These are phyloP conservation scores for Curvularia eragrostidis DNA, from an alignment of 2,329 filamentous ascomycete species.

Conservation along the genomic window DNA sequence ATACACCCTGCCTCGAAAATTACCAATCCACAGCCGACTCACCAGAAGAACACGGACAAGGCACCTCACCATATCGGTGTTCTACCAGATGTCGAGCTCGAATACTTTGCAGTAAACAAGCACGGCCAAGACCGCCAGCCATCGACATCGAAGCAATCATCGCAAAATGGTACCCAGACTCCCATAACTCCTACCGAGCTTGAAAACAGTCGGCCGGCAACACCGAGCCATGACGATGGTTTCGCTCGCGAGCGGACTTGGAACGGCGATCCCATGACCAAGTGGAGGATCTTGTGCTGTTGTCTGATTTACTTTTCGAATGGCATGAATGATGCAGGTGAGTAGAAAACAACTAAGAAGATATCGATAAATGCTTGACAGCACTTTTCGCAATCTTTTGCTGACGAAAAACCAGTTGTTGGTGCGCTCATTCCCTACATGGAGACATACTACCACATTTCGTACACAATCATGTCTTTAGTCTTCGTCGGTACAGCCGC, in stretches of 20 bases:
- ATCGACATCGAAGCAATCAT: constrained; percentile 21
- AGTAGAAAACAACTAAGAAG: constrained; percentile 3
- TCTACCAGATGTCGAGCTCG: constrained; percentile 46
- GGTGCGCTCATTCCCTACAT: constrained; percentile 84
- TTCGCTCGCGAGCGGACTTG: constrained; percentile 62
- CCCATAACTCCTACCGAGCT: constrained; percentile 52
- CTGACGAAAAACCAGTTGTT: constrained; percentile 54
- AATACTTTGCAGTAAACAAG: constrained; percentile 33
- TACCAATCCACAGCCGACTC: constrained; percentile 49
- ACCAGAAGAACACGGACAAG: constrained; percentile 32
- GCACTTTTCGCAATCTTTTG: not conserved
- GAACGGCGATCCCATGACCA: constrained; percentile 68
- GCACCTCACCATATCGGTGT: constrained; percentile 26
- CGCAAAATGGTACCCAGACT: constrained; percentile 26
- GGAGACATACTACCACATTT: constrained; percentile 75
- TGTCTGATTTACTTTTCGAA: constrained; percentile 72
- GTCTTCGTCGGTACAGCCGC: constrained; percentile 81
- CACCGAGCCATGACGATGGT: constrained; percentile 52
- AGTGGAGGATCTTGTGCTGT: constrained; percentile 68
- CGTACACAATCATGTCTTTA: constrained; percentile 78
- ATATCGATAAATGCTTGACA: not conserved
- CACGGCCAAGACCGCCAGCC: constrained; percentile 30
- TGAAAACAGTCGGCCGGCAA: constrained; percentile 63
- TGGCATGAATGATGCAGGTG: constrained; percentile 73
- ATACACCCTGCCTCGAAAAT: constrained; percentile 50